phyloP scores from a whole-genome alignment of 108 stramenopile genomes.

The Schizochytrium sp. region DNA sequence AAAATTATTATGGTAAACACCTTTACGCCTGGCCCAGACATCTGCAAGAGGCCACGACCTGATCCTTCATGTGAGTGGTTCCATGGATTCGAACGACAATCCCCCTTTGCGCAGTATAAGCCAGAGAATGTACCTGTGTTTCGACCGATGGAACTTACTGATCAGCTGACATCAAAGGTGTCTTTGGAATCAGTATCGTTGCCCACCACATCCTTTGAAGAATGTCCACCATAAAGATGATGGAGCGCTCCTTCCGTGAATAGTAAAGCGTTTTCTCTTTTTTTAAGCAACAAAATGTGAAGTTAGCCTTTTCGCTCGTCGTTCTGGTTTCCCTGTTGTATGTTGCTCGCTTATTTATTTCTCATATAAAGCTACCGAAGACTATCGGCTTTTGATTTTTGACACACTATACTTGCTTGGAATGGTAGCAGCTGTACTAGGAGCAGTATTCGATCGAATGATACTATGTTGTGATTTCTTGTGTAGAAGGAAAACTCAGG shows the following conservation, averaged over 20 bases:
- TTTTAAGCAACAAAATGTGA: background rate
- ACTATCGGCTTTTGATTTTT: too few relatives aligned
- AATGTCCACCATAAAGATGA: background rate
- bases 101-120: background rate
- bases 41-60: background rate
- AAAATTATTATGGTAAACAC: conserved; percentile 61
- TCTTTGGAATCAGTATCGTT: too few relatives aligned
- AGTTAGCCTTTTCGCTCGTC: background rate
- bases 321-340: background rate
- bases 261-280: background rate
- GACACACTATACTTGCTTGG: too few relatives aligned
- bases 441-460: too few relatives aligned
- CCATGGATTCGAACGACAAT: background rate
- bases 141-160: background rate
- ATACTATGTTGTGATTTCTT: too few relatives aligned
- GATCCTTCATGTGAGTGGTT: background rate
- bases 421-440: too few relatives aligned
- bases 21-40: background rate
- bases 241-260: too few relatives aligned
- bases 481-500: too few relatives aligned
- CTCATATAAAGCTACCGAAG: too few relatives aligned
- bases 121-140: background rate
- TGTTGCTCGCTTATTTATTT: too few relatives aligned
- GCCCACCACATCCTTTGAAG: background rate
- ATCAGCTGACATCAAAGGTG: background rate